phyloP scores from a whole-genome alignment of 164 flowering plant species.

The Cinnamomum micranthum region DNA sequence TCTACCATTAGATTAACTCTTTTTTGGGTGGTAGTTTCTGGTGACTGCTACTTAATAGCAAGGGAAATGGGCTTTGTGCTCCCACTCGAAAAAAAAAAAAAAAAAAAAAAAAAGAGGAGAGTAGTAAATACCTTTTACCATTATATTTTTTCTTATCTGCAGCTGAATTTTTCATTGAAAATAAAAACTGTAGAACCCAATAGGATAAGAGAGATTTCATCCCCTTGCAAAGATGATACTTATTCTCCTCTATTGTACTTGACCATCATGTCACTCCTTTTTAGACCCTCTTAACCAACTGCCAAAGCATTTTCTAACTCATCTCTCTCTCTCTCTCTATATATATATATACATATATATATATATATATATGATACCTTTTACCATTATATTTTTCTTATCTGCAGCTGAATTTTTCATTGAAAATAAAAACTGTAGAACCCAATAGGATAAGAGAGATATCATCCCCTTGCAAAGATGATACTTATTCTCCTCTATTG shows the following conservation, averaged over 20 bases:
- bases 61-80: background rate
- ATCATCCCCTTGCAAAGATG: too few species aligned
- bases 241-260: background rate
- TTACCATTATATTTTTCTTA: background rate
- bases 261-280: background rate
- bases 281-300: background rate
- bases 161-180: background rate
- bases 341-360: accelerated
- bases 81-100: background rate
- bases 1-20: too few species aligned
- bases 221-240: too few species aligned
- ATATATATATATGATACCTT: too few species aligned
- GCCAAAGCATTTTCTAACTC: background rate
- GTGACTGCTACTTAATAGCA: too few species aligned
- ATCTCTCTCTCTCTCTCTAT: background rate
- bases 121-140: background rate
- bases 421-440: too few species aligned
- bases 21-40: too few species aligned
- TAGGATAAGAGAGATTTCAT: too few species aligned
- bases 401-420: background rate
- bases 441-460: too few species aligned
- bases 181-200: too few species aligned
- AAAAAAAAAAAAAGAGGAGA: too few species aligned
- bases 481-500: background rate
- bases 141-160: background rate